Base-by-base conservation (phyloP, 2,329 filamentous ascomycete genomes). In the Aureobasidium lini region DNA sequence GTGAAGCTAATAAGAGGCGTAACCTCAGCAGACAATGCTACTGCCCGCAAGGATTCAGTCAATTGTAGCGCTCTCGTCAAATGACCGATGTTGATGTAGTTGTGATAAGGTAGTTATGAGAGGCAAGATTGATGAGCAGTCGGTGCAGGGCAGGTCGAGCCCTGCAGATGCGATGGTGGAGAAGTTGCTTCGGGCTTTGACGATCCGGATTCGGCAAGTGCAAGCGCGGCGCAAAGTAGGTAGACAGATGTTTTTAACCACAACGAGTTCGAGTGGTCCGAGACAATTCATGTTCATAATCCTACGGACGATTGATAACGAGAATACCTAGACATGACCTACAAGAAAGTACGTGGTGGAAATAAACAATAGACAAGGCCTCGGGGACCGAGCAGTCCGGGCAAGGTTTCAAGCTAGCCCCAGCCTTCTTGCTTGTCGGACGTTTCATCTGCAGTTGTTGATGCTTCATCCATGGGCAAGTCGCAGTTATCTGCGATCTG, bases 391-490 rank as follows among this genome's bases (percentile, higher is more conserved):
- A 16, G 23, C 18, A 39, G 18, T 18, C n/a, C 6, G 36, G 36
- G 49, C 49, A 53, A 53, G 49, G 37, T 42, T 42, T 13, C 49
- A 53, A 53, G 49, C 49, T 53, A 53, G 39, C 29, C 52, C 52
- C 40, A 13, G 40, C 29, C 31, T 56, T 23, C 15, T 29, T 56
- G 50, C 28, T 54, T 43, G 37, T 37, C 50, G 23, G 37, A 43
- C 40, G 52, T 56, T 44, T 56, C 40, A 44, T 11, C 37, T 28
- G 42, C 23, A 23, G 23, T 23, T 28, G 34, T 53, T 53, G 49
- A 57, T 57, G 53, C 53, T 57, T 18, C 42, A 46, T 39, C 29
- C 42, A 57, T 57, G 53, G 53, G 31, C 53, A 36, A 47, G 44
- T 28, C 34, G 40, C 34, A 36, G 54, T 15, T 58, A 58, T 29